A percentile compares a stretch with the other conserved stretches of the same genome.
These are phyloP conservation scores for Mitragyna speciosa DNA, from an alignment of 257 asterid genomes.

Conservation along the genomic window DNA sequence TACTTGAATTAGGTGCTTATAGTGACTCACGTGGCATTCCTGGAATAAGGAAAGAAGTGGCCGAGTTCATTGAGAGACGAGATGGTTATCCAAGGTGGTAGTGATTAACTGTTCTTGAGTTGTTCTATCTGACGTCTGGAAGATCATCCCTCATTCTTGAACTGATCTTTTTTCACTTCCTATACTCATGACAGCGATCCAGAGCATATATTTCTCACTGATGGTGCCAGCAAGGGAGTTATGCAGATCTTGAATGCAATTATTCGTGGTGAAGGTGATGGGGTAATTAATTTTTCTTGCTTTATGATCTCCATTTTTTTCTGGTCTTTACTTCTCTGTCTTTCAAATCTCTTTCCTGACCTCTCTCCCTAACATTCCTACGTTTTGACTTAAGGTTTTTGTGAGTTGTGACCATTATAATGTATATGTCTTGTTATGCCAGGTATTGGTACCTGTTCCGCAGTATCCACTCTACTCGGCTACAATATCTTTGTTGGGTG, in stretches of 20 bases:
- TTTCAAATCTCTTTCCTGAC: background rate
- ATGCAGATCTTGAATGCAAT: constrained; percentile 73
- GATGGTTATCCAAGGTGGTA: constrained; percentile 96
- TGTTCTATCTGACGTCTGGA: background rate
- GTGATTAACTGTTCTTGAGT: constrained; percentile 16
- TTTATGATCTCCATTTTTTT: background rate
- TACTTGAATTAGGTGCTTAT: constrained; percentile 74
- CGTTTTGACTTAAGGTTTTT: constrained; percentile 3
- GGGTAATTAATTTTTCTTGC: constrained; percentile 50
- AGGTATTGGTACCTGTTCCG: constrained; percentile 98
- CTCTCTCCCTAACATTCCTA: constrained; percentile 1
- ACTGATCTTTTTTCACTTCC: constrained; percentile 17
- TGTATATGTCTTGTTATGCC: background rate
- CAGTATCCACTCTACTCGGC: constrained; percentile 98
- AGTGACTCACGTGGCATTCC: constrained; percentile 98
- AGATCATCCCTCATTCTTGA: constrained; percentile 6
- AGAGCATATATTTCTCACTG: constrained; percentile 90
- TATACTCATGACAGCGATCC: constrained; percentile 72
- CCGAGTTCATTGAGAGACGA: constrained; percentile 93
- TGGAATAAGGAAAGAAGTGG: constrained; percentile 92
- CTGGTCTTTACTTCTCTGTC: background rate
- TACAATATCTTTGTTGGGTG: constrained; percentile 79
- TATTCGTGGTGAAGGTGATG: constrained; percentile 67
- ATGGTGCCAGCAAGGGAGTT: constrained; percentile 99
- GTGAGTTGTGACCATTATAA: background rate